Conservation (phyloP, 139 green algal species). For the Chlorella ohadii region DNA sequence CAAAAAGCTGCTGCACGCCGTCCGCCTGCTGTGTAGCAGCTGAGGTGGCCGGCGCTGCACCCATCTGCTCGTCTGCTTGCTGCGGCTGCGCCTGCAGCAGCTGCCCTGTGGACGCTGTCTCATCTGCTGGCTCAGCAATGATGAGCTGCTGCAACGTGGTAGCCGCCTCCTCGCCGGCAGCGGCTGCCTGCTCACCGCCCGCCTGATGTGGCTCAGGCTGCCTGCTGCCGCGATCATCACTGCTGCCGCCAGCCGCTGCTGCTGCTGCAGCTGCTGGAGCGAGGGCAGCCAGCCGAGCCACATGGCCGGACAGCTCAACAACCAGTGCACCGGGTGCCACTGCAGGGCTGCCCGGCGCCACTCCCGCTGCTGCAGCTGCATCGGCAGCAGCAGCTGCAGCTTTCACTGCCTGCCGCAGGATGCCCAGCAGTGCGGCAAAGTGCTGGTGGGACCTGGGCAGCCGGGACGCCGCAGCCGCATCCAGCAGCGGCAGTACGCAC, state of each 20-base stretch:
- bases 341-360: neutral
- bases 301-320: slow-evolving; percentile 3
- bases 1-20: slow-evolving; percentile 5
- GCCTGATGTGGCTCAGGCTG: neutral
- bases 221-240: neutral
- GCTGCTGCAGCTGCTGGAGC: neutral
- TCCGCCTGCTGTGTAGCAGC: neutral
- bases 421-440: neutral
- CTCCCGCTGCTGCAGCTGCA: neutral
- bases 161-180: neutral
- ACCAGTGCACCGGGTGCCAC: neutral
- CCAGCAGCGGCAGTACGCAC: slow-evolving; percentile 24
- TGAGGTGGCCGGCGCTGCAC: neutral
- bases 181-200: neutral
- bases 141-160: neutral
- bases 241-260: neutral
- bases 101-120: neutral
- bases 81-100: neutral
- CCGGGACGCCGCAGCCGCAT: neutral
- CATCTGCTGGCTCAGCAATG: neutral
- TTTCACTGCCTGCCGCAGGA: neutral
- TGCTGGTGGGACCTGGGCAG: neutral
- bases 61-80: neutral
- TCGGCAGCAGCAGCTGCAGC: slow-evolving; percentile 13
- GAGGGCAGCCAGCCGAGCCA: slow-evolving; percentile 12